Percentiles rank a stretch among this genome's conserved stretches.
phyloP scores from a whole-genome alignment of 2,329 filamentous ascomycete genomes.

The Thielaviopsis punctulata region DNA sequence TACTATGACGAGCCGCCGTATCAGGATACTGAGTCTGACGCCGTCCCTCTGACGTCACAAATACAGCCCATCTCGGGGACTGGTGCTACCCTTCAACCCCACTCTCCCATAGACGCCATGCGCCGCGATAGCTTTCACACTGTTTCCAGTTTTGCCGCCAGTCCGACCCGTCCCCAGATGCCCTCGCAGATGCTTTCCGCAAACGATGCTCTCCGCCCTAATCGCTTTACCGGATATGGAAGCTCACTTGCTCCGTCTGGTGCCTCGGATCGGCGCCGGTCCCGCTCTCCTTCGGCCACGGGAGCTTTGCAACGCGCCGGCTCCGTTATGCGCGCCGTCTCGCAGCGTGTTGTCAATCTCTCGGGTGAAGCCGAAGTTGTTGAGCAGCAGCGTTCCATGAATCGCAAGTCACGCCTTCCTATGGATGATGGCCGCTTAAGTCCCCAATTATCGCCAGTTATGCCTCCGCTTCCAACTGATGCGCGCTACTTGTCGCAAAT shows the following conservation, averaged over 20 bases:
- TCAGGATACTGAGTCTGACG: slow-evolving; percentile 9
- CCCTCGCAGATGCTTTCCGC: slow-evolving; percentile 9
- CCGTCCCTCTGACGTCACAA: slow-evolving; percentile 36
- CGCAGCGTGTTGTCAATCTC: slow-evolving; percentile 91
- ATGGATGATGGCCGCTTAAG: slow-evolving; percentile 32
- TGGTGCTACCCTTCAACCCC: slow-evolving; percentile 26
- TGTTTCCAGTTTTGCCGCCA: slow-evolving; percentile 37
- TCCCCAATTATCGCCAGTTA: slow-evolving; percentile 14
- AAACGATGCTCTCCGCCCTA: slow-evolving; percentile 10
- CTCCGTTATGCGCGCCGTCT: slow-evolving; percentile 71
- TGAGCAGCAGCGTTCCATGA: slow-evolving; percentile 50
- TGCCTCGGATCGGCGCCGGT: slow-evolving; percentile 29
- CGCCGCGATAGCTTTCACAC: slow-evolving; percentile 40
- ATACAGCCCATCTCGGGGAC: slow-evolving; percentile 33
- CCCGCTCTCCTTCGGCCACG: slow-evolving; percentile 44
- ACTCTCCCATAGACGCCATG: slow-evolving; percentile 22
- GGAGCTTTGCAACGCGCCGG: slow-evolving; percentile 51
- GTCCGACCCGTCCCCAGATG: slow-evolving; percentile 20
- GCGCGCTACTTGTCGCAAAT: slow-evolving; percentile 35
- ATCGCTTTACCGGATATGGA: slow-evolving; percentile 28
- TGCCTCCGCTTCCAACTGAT: slow-evolving; percentile 23
- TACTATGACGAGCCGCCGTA: slow-evolving; percentile 8
- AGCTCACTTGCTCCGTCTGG: slow-evolving; percentile 32
- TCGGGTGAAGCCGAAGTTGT: slow-evolving; percentile 79
- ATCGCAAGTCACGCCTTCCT: slow-evolving; percentile 41